Evolutionary conservation across 768 basidiomycete species (phyloP), one percentile per base, ranked within the genome.

Genomic region (Epithele typhae): DNA sequence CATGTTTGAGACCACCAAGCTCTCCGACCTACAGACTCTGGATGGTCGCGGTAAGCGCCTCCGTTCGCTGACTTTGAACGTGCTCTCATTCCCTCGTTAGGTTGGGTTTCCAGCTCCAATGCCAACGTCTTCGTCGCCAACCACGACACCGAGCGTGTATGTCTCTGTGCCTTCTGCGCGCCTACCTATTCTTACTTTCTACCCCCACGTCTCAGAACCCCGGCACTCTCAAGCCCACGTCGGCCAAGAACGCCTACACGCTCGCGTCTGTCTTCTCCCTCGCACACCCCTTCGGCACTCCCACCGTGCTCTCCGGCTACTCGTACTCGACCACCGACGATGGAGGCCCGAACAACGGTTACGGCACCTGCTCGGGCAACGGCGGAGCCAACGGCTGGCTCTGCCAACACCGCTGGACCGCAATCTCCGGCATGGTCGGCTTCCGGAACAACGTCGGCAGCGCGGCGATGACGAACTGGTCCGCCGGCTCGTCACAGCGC

Each of bases 81-180:
- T 8, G 27, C 4, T 23, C 39, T 40, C 30, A 37, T 14, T 19
- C 21, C 3, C 40, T n/a, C 19, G 3, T 7, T 42, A 82, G 81
- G 80, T 2, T 87, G 82, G 82, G 67, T 84, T 1, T 35, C 75
- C 0, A 71, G 81, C 2, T 64, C 59, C 0, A 53, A 57, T 14
- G 82, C 83, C 0, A 86, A 85, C 52, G 74, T 79, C 6, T 85
- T 85, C 48, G 81, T 85, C 4, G 67, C 77, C 0, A 83, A 86
- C 54, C 84, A 85, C 46, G 84, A 86, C 52, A 85, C 83, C 1
- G 84, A 85, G 59, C 65, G 84, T 32, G 70, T 68, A 45, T 41
- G 68, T 36, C 22, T 24, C 25, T 23, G 22, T 14, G 19, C 12
- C 10, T n/a, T 46, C 25, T 15, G 15, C 9, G n/a, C 12, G 3